Percentiles rank a stretch among this genome's conserved stretches.
Conservation (phyloP, 768 basidiomycete species). For the Lentinula guzmanii region DNA sequence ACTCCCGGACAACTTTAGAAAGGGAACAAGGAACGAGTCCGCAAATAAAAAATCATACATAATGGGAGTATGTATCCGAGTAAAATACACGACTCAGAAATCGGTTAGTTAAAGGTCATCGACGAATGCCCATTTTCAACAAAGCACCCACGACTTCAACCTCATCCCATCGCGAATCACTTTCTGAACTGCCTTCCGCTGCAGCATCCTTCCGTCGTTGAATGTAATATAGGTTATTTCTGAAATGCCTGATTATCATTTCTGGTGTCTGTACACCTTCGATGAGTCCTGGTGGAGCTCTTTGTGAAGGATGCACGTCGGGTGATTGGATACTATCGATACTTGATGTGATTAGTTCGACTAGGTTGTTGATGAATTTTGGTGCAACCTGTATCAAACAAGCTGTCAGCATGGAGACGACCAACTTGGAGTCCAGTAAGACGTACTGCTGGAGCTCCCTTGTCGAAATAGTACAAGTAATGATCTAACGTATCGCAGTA, state of each 20-base stretch:
- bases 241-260: slow-evolving; percentile 91
- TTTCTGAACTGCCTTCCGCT: slow-evolving; percentile 27
- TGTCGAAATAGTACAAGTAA: slow-evolving; percentile 95
- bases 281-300: slow-evolving; percentile 82
- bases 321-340: slow-evolving; percentile 88
- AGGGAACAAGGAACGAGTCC: not conserved
- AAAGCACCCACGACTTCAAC: slow-evolving; percentile 86
- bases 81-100: not conserved
- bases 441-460: slow-evolving; percentile 84
- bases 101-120: slow-evolving; percentile 24
- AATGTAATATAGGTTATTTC: slow-evolving; percentile 83
- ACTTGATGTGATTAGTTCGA: slow-evolving; percentile 90
- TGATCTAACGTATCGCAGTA: slow-evolving; percentile 96
- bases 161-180: slow-evolving; percentile 68
- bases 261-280: slow-evolving; percentile 92
- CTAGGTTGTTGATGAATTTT: slow-evolving; percentile 94
- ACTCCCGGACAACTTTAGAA: not conserved
- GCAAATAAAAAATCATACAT: not conserved
- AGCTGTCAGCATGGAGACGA: not conserved
- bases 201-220: slow-evolving; percentile 61
- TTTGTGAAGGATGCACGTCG: slow-evolving; percentile 83
- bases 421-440: not conserved
- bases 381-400: slow-evolving; percentile 63
- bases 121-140: slow-evolving; percentile 81
- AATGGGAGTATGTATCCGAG: not conserved